Evolutionary conservation across 805 yeast genomes (phyloP).

Genomic region (Candida mattraensis): DNA sequence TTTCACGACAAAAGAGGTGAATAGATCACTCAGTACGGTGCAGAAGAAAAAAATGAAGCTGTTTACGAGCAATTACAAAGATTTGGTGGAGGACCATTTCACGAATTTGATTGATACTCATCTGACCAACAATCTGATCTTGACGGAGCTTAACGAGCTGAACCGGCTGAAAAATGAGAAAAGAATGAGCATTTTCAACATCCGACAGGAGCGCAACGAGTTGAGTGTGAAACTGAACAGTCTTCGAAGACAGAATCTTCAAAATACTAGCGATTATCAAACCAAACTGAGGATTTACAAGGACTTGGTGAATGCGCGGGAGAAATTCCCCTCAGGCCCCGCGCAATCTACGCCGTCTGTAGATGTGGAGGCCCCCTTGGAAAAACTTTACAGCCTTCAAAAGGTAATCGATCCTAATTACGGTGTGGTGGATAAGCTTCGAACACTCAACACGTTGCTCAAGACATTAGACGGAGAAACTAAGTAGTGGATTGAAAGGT

Average conservation of each 20-base stretch:
- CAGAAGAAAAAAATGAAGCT: conserved; percentile 18
- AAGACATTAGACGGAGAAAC: conserved; percentile 9
- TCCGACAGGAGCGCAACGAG: conserved; percentile 27
- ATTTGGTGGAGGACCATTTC: conserved; percentile 30
- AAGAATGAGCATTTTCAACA: conserved; percentile 30
- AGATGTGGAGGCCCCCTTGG: conserved; percentile 7
- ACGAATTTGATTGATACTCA: conserved; percentile 35
- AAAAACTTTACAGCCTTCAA: conserved; percentile 20
- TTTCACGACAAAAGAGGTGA: conserved; percentile 17
- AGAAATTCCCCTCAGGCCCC: background rate
- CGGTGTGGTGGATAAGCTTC: conserved; percentile 30
- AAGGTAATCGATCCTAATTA: conserved; percentile 23
- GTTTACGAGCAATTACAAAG: conserved; percentile 24
- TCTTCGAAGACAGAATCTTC: conserved; percentile 18
- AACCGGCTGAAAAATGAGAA: conserved; percentile 31
- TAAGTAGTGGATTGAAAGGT: conserved; percentile 1
- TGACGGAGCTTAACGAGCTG: conserved; percentile 29
- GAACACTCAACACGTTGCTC: conserved; percentile 28
- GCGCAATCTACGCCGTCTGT: conserved; percentile 1
- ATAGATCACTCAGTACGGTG: conserved; percentile 19
- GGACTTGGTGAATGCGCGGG: conserved; percentile 14
- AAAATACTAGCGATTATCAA: conserved; percentile 17
- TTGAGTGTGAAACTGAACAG: conserved; percentile 21
- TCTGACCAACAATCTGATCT: conserved; percentile 35
- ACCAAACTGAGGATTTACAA: conserved; percentile 16